Base-by-base conservation (phyloP, 1,284 basidiomycete genomes). In the Neolentinus lepideus region DNA sequence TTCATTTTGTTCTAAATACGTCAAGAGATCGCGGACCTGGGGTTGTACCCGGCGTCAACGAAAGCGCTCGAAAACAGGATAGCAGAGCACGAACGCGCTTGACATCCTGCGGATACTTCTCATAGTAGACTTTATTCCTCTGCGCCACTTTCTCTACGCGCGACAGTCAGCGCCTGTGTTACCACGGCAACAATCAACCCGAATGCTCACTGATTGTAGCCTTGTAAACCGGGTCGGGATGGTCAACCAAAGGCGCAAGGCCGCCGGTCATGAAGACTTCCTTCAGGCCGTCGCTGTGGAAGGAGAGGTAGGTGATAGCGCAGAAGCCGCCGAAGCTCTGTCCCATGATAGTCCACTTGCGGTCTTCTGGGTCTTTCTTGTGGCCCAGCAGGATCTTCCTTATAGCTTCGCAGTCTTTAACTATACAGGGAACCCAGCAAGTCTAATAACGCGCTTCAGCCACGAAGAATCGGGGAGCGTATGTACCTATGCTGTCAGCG, bases 321-420 rank as follows among this genome's bases (percentile, higher is more conserved):
- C 76, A 78, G 61, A 78, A 79, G 11, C 77, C 77, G 46, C 78
- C 78, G 57, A 76, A 76, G 63, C 76, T 76, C 60, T 79, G 77
- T 0, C 77, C 78, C 50, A 77, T 56, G n/a, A 79, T 64, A 3
- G 77, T 72, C 78, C 78, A 79, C 60, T 79, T 79, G 27, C 66
- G 65, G 36, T 75, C 72, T 60, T 71, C 71, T 0, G 68, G 66
- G 14, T 72, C 9, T 29, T 67, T 57, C 51, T 70, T 69, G 54
- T 72, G 52, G 11, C 73, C 73, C 2, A 80, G 60, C 14, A 80
- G 68, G 24, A 67, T 63, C 27, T 73, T 63, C 8, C 78, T 71
- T 52, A 80, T 79, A 4, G 66, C 66, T 64, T 79, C 78, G 58
- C 76, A 78, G 58, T 80, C 78, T 43, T 70, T 72, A 1, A 79